Evolutionary conservation across 345 rosid genomes (phyloP).

Genomic region (Lumnitzera littorea): DNA sequence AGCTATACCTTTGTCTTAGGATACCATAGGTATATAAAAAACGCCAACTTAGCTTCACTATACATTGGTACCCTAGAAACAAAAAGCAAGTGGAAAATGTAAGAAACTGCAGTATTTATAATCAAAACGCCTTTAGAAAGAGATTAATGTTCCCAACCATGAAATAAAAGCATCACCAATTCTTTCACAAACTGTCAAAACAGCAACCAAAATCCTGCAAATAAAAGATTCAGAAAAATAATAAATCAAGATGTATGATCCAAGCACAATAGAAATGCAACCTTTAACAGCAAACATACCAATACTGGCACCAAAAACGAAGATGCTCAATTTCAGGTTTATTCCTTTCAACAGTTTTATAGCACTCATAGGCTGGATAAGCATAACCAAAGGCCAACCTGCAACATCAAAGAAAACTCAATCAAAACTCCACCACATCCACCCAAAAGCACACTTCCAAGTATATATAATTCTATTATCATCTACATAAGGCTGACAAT

Average conservation of each 20-base stretch:
- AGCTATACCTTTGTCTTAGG: conserved; percentile 47
- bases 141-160: conserved; percentile 30
- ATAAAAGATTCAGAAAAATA: conserved; percentile 2
- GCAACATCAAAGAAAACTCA: conserved; percentile 1
- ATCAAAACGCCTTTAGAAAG: background rate
- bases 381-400: conserved; percentile 57
- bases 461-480: background rate
- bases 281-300: conserved; percentile 19
- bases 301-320: conserved; percentile 64
- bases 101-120: background rate
- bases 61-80: conserved; percentile 62
- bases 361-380: conserved; percentile 64
- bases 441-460: too few relatives aligned
- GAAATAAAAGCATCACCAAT: conserved; percentile 55
- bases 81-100: conserved; percentile 5
- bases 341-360: conserved; percentile 49
- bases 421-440: too few relatives aligned
- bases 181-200: conserved; percentile 55
- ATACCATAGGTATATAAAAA: conserved; percentile 56
- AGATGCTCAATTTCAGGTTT: conserved; percentile 58
- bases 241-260: background rate
- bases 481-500: background rate
- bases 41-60: conserved; percentile 63
- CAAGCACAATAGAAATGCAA: background rate
- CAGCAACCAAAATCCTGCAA: conserved; percentile 62